Conservation (phyloP, 106 monocot genomes). For the Alisma plantagoaquatica region DNA sequence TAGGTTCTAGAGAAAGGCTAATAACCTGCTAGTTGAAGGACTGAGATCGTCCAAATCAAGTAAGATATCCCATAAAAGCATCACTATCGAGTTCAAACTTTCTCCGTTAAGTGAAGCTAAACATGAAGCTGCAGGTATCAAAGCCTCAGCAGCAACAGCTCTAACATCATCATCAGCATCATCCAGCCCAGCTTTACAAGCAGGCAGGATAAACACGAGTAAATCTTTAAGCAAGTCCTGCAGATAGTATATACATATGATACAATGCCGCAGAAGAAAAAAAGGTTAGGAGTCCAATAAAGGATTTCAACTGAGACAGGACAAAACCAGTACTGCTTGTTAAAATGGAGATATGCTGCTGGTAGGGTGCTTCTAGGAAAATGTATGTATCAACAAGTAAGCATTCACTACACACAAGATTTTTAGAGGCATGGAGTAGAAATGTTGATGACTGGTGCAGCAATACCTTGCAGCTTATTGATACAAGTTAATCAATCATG, state of each 20-base stretch:
- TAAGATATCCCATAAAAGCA: slow-evolving; percentile 98
- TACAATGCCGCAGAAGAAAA: neutral
- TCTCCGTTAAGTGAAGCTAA: slow-evolving; percentile 48
- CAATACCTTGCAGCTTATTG: no score
- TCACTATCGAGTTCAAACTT: slow-evolving; percentile 60
- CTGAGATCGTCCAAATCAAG: slow-evolving; percentile 96
- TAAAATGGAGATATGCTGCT: no score
- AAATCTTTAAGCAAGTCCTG: slow-evolving; percentile 93
- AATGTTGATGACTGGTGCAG: no score
- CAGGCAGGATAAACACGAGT: slow-evolving; percentile 59
- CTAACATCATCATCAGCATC: slow-evolving; percentile 98
- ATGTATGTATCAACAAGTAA: no score
- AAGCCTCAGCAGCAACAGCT: slow-evolving; percentile 92
- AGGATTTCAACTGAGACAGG: no score
- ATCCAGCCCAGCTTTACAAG: slow-evolving; percentile 90
- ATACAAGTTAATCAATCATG: no score
- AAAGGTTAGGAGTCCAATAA: no score
- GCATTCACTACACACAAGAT: no score
- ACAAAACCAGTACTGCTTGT: no score
- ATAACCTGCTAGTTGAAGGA: slow-evolving; percentile 96
- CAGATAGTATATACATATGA: neutral
- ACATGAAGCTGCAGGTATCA: slow-evolving; percentile 66
- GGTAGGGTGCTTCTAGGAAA: no score
- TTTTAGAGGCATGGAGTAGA: no score
- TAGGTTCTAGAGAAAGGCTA: no score